These are phyloP conservation scores for Russula emetica DNA, from an alignment of 768 basidiomycete species.

Conservation along the genomic window DNA sequence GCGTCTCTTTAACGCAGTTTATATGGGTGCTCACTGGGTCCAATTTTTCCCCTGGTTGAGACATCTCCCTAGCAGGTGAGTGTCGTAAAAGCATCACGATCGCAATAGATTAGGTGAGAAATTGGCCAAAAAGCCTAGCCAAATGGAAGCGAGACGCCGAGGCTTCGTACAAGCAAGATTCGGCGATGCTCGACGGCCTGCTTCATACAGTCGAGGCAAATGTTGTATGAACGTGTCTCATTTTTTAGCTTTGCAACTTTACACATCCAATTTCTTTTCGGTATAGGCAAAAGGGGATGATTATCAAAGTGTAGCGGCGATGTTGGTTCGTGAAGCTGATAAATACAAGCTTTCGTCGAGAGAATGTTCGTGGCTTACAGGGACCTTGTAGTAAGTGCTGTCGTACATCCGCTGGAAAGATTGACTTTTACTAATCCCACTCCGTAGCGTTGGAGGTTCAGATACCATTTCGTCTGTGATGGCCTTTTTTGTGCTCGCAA, in stretches of 20 bases:
- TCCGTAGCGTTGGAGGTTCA: neutral
- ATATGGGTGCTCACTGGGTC: neutral
- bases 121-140: neutral
- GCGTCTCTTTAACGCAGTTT: neutral
- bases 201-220: neutral
- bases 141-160: conserved; percentile 19
- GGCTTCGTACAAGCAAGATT: conserved; percentile 1
- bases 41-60: neutral
- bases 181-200: conserved; percentile 5
- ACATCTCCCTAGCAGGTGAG: neutral
- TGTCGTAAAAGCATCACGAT: neutral
- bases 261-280: neutral
- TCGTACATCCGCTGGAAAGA: too few relatives aligned
- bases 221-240: neutral
- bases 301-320: conserved; percentile 7
- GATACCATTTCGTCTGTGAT: too few relatives aligned
- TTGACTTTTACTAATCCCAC: neutral
- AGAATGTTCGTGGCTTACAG: conserved; percentile 19
- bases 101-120: neutral
- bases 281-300: conserved; percentile 8
- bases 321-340: conserved; percentile 1
- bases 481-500: neutral
- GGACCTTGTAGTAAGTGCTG: conserved; percentile 10
- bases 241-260: neutral
- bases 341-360: neutral